Percentiles rank a stretch among this genome's conserved stretches.
Conservation (phyloP, 352 stramenopile species). For the Phytophthora sp. region DNA sequence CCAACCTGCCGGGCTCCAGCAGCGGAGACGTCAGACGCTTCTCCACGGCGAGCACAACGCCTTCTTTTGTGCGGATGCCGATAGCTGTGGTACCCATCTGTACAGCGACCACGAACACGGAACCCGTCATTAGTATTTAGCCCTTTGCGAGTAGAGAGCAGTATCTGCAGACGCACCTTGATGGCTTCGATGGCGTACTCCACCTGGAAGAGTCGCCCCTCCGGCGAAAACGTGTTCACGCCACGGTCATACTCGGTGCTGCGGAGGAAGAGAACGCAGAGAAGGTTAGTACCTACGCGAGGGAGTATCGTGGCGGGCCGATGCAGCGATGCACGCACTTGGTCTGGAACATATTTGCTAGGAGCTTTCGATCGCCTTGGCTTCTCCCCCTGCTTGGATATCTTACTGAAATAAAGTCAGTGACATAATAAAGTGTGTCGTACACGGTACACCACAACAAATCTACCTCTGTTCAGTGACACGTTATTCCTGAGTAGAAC, state of each 20-base stretch:
- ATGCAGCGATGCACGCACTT: slow-evolving; percentile 41
- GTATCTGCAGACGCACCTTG: slow-evolving; percentile 64
- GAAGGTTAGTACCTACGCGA: background rate
- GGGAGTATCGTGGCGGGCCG: background rate
- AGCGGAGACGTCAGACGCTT: slow-evolving; percentile 98
- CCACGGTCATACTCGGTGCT: slow-evolving; percentile 99
- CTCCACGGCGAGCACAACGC: slow-evolving; percentile 98
- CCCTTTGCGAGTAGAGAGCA: background rate
- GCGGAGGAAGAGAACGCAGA: background rate
- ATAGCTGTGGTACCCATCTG: slow-evolving; percentile 98
- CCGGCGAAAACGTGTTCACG: slow-evolving; percentile 99
- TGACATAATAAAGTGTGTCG: slow-evolving; percentile 22
- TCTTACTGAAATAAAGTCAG: slow-evolving; percentile 33
- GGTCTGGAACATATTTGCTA: slow-evolving; percentile 64
- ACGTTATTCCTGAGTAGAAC: background rate
- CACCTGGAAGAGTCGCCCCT: slow-evolving; percentile 99
- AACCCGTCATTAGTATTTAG: background rate
- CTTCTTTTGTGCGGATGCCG: slow-evolving; percentile 97
- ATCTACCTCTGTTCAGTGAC: background rate
- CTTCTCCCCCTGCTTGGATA: slow-evolving; percentile 44
- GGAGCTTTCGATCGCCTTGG: slow-evolving; percentile 21
- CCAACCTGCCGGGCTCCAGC: slow-evolving; percentile 91
- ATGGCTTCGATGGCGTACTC: slow-evolving; percentile 99
- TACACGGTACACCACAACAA: slow-evolving; percentile 2
- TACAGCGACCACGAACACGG: background rate